Base-by-base conservation (phyloP, 2,329 filamentous ascomycete genomes). In the Neonectria magnoliae region DNA sequence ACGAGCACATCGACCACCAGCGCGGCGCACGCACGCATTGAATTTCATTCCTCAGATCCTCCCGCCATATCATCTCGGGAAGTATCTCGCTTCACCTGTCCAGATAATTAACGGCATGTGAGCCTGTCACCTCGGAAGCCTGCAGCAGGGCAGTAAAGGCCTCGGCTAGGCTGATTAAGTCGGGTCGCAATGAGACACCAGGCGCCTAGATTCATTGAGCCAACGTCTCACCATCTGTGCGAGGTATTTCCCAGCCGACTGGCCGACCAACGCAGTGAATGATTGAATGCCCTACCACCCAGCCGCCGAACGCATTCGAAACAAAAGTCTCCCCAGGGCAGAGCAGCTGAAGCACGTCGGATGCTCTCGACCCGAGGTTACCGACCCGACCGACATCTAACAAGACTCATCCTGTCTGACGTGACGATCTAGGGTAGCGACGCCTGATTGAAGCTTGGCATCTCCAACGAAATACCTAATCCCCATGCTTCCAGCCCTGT, bases 11-110 rank as follows among this genome's bases (percentile, higher is more conserved):
- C 25, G 33, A 13, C 22, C 4, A 56, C 53, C 14, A 5, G 20
- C 57, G 33, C 61, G 45, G 55, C 36, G 22, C 33, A 54, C 36
- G 51, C 61, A 64, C 36, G 51, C 61, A 64, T 59, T 45, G 54
- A 64, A n/a, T 55, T 45, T 7, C 36, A 10, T 13, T 60, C 48
- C 48, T 36, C 57, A 36, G 56, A 38, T 29, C 33, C n/a, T 44
- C 33, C 10, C 10, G n/a, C 48, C 25, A 47, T 47, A 45, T 44
- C 36, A 18, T 50, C 38, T 53, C 57, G 47, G 57, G 57, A 50
- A 20, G 47, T 5, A 6, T 16, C n/a, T 51, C 29, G 27, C 4
- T 8, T n/a, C 9, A 33, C 29, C 22, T 7, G 16, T 18, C 27
- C 16, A 50, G 16, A n/a, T n/a, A 50, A 16, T 16, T 16, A 7